phyloP scores from a whole-genome alignment of 176 grass and related monocot genomes.

The Hyparrhenia diplandra region DNA sequence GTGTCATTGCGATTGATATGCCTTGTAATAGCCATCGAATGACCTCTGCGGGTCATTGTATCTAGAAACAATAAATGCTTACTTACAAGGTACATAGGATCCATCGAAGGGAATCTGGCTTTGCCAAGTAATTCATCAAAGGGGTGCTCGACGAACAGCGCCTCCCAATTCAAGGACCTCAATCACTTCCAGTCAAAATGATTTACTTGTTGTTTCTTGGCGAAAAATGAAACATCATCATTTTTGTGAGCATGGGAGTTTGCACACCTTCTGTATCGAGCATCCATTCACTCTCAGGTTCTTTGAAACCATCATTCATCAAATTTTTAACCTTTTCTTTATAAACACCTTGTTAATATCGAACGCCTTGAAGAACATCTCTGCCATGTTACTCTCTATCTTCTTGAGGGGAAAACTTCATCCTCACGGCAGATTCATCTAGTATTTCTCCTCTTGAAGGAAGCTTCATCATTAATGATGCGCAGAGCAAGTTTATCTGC shows the following conservation, averaged over 20 bases:
- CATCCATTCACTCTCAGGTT: slow-evolving; percentile 72
- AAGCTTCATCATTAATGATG: too few species aligned
- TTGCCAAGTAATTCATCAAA: slow-evolving; percentile 69
- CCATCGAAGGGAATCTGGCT: slow-evolving; percentile 84
- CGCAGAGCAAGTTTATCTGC: too few species aligned
- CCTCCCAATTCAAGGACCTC: slow-evolving; percentile 88
- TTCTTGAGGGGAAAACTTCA: slow-evolving; percentile 60
- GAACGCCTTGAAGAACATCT: slow-evolving; percentile 89
- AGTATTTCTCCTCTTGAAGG: too few species aligned
- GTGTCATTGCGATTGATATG: slow-evolving; percentile 87
- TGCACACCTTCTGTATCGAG: slow-evolving; percentile 89
- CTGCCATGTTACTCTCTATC: slow-evolving; percentile 90
- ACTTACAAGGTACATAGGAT: slow-evolving; percentile 75
- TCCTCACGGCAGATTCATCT: too few species aligned
- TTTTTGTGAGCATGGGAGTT: too few species aligned
- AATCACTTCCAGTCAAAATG: slow-evolving; percentile 88
- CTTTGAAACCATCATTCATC: slow-evolving; percentile 71
- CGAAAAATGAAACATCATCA: too few species aligned
- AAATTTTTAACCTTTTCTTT: slow-evolving; percentile 77
- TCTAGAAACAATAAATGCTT: slow-evolving; percentile 83
- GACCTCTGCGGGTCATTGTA: slow-evolving; percentile 78
- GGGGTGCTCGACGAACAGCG: slow-evolving; percentile 65
- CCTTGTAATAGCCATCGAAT: slow-evolving; percentile 82
- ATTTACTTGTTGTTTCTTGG: slow-evolving; percentile 79
- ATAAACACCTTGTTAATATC: slow-evolving; percentile 97